Percentiles rank a stretch among this genome's conserved stretches.
These are phyloP conservation scores for Ilyonectria destructans DNA, from an alignment of 2,329 filamentous ascomycete genomes.

Conservation along the genomic window DNA sequence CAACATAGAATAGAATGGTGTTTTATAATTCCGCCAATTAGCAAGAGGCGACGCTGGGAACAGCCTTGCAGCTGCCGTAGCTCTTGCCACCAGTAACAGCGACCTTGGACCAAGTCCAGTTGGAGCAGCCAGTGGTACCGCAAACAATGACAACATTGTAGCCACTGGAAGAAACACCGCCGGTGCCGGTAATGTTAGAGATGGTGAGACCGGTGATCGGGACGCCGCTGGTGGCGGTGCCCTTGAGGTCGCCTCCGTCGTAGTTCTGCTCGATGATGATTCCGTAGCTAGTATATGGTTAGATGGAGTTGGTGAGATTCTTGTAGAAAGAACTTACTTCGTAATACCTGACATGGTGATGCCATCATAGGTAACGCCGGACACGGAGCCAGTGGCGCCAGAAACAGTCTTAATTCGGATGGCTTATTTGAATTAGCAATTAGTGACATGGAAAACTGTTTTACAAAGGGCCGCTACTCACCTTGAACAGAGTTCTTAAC, in stretches of 20 bases:
- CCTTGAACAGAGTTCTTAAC: slow-evolving; percentile 69
- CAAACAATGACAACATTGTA: slow-evolving; percentile 70
- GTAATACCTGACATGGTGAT: slow-evolving; percentile 60
- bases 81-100: slow-evolving; percentile 26
- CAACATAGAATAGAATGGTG: too few species aligned
- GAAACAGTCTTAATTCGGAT: slow-evolving; percentile 66
- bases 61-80: slow-evolving; percentile 14
- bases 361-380: slow-evolving; percentile 60
- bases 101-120: slow-evolving; percentile 55
- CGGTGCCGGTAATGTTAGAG: slow-evolving; percentile 59
- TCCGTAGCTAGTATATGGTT: slow-evolving; percentile 48
- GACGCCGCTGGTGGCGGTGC: slow-evolving; percentile 61
- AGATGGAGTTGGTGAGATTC: too few species aligned
- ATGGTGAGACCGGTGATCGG: slow-evolving; percentile 66
- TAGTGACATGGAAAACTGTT: rapidly evolving
- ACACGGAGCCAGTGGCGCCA: slow-evolving; percentile 61
- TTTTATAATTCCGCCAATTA: neutral
- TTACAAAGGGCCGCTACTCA: neutral
- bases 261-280: slow-evolving; percentile 63
- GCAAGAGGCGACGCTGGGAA: slow-evolving; percentile 25
- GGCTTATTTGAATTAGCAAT: slow-evolving; percentile 12
- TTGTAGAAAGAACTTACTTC: slow-evolving; percentile 42
- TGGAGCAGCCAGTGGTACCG: slow-evolving; percentile 59
- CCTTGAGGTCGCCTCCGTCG: slow-evolving; percentile 62
- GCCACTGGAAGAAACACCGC: slow-evolving; percentile 53